Conservation (phyloP, 2,329 filamentous ascomycete species). For the Monosporascus sp. region DNA sequence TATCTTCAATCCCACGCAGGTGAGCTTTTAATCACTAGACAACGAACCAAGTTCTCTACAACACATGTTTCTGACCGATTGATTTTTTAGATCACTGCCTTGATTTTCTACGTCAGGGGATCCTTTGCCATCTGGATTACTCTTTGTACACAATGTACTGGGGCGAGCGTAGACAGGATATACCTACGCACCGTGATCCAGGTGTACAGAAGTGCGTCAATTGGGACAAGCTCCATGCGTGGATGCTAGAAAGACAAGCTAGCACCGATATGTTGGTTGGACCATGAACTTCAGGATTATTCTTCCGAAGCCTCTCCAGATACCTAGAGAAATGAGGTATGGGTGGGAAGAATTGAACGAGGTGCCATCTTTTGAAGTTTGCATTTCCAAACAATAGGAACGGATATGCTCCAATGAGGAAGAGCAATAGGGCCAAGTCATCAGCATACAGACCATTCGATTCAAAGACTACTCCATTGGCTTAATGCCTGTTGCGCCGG, state of each 20-base stretch:
- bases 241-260: slow-evolving; percentile 3
- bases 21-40: neutral
- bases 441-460: no score
- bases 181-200: neutral
- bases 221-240: slow-evolving; percentile 5
- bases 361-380: no score
- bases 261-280: neutral
- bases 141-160: slow-evolving; percentile 5
- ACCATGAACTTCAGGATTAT: neutral
- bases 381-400: no score
- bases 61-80: no score
- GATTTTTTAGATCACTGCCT: slow-evolving; percentile 5
- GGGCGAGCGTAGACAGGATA: slow-evolving; percentile 1
- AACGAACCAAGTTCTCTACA: neutral
- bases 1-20: neutral
- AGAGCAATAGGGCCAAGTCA: no score
- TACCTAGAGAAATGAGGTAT: no score
- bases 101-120: slow-evolving; percentile 5
- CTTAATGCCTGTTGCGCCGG: no score
- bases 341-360: no score
- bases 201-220: slow-evolving; percentile 3
- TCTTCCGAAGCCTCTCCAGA: no score
- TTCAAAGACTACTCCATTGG: no score
- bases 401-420: no score
- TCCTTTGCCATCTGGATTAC: slow-evolving; percentile 5